phyloP scores from a whole-genome alignment of 2,329 filamentous ascomycete genomes.

The Ophiosphaerella narmari region DNA sequence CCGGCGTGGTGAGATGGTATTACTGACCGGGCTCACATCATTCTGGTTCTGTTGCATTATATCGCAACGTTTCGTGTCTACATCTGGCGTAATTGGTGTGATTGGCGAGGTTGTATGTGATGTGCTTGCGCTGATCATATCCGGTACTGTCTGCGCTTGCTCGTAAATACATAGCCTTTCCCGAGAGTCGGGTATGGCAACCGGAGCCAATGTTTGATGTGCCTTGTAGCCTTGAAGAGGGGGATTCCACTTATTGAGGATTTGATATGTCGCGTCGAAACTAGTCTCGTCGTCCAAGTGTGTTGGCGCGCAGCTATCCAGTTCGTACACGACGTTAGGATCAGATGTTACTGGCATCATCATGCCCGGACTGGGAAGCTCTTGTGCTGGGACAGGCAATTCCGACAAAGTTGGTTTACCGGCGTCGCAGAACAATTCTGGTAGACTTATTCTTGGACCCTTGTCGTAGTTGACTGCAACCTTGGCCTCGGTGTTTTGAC shows the following conservation, averaged over 20 bases:
- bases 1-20: neutral
- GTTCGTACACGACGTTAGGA: neutral
- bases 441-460: no score
- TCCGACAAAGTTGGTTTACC: neutral
- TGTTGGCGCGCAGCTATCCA: neutral
- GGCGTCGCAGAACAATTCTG: no score
- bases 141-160: neutral
- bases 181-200: neutral
- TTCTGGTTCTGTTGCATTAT: no score
- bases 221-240: no score
- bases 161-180: neutral
- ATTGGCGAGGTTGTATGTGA: slow-evolving; percentile 5
- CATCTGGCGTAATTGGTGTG: slow-evolving; percentile 3
- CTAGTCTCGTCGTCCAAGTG: no score
- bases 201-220: neutral
- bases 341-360: neutral
- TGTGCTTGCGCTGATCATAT: neutral
- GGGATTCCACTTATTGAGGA: no score
- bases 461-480: neutral
- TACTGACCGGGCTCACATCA: neutral
- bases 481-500: neutral
- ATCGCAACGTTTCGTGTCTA: no score
- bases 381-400: neutral
- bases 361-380: neutral
- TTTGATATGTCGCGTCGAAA: no score